A percentile compares a stretch with the other conserved stretches of the same genome.
Conservation (phyloP, 371 early-diverging fungal species). For the Actinomortierella ambigua region DNA sequence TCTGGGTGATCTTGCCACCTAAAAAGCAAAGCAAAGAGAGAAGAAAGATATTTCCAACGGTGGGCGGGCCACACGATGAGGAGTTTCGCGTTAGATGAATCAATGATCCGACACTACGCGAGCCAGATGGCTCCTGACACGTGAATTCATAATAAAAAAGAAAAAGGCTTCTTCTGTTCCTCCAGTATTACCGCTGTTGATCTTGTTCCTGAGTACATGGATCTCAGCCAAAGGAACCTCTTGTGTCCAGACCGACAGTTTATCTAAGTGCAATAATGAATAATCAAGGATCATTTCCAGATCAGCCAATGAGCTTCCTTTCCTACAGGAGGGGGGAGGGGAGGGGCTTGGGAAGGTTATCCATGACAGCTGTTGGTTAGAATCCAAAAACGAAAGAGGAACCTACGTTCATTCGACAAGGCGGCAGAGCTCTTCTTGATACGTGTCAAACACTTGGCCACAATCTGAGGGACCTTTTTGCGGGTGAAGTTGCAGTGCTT, state of each 20-base stretch:
- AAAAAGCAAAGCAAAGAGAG: background rate
- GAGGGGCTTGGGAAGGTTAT: too few relatives aligned
- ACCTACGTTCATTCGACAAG: slow-evolving; percentile 44
- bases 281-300: too few relatives aligned
- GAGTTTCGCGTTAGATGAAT: too few relatives aligned
- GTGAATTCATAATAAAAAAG: too few relatives aligned
- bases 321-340: too few relatives aligned
- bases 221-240: slow-evolving; percentile 60
- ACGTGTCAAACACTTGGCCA: slow-evolving; percentile 56
- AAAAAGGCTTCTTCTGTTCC: background rate
- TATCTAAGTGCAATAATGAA: slow-evolving; percentile 17
- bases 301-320: too few relatives aligned
- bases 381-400: too few relatives aligned
- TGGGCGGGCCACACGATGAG: too few relatives aligned
- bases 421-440: slow-evolving; percentile 50
- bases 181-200: slow-evolving; percentile 55
- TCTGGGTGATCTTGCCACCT: slow-evolving; percentile 54
- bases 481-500: slow-evolving; percentile 63
- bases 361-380: too few relatives aligned
- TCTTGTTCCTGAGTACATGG: slow-evolving; percentile 65
- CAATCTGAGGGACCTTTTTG: slow-evolving; percentile 62
- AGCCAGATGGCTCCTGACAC: too few relatives aligned
- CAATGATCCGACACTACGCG: too few relatives aligned
- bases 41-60: background rate
- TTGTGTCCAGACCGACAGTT: slow-evolving; percentile 63